Evolutionary conservation across 768 basidiomycete genomes (phyloP).

Genomic region (Mycena pura): DNA sequence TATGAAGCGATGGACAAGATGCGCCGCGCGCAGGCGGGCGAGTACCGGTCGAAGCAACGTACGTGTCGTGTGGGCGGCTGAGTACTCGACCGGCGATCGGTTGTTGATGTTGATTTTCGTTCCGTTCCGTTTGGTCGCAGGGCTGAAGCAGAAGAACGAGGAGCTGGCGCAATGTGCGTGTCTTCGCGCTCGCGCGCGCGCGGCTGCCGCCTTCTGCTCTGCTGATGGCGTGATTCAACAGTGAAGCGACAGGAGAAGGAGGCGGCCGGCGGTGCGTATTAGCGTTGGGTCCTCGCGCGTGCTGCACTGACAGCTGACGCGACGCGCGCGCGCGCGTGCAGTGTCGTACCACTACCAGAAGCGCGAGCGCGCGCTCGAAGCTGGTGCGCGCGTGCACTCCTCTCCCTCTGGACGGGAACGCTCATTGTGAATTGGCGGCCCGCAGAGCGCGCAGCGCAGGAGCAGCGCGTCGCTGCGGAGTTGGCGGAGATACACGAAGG

Average conservation of each 20-base stretch:
- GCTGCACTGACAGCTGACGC: background rate
- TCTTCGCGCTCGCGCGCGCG: too few species aligned
- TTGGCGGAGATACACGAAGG: too few species aligned
- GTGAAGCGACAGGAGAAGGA: background rate
- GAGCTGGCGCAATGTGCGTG: background rate
- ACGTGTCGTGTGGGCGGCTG: too few species aligned
- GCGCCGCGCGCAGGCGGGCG: background rate
- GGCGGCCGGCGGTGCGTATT: background rate
- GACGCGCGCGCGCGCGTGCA: too few species aligned
- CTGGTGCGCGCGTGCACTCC: too few species aligned
- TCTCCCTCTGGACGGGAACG: too few species aligned
- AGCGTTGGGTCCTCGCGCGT: background rate
- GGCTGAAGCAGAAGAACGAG: background rate
- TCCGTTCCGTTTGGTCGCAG: background rate
- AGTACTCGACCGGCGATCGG: background rate
- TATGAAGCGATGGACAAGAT: background rate
- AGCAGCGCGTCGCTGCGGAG: too few species aligned
- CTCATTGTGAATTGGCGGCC: too few species aligned
- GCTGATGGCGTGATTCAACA: too few species aligned
- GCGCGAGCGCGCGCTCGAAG: background rate
- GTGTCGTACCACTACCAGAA: background rate
- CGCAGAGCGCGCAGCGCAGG: too few species aligned
- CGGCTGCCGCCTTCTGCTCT: background rate
- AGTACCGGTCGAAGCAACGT: background rate
- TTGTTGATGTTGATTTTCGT: background rate